Evolutionary conservation across 768 basidiomycete genomes (phyloP), one percentile per base, ranked within the genome.

Genomic region (Hygrophorus pudorinus): DNA sequence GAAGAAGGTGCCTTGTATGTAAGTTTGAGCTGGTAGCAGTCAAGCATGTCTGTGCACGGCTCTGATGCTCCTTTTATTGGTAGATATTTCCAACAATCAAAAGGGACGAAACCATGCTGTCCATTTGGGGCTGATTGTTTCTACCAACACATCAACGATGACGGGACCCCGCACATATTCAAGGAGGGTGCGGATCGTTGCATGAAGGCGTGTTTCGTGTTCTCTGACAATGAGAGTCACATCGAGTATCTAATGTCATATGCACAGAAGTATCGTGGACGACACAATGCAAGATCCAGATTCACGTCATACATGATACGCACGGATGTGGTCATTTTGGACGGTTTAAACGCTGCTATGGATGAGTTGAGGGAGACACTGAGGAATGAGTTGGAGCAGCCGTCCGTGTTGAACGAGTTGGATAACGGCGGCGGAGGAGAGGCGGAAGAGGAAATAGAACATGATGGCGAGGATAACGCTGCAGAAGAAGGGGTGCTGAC

Each of bases 61-160:
- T 30, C 12, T 12, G 5, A 34, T 12, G 17, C 24, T 5, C 34
- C 29, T 11, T 16, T 31, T n/a, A 24, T 17, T 32, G 39, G 20
- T 44, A 85, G 83, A 41, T 78, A 85, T 54, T 87, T 87, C 58
- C 64, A 72, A 47, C 57, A 65, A 34, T 78, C 82, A 3, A 64
- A 64, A 31, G 57, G 59, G 6, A 53, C 54, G 12, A 66, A 64
- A 38, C 78, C 79, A 0, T 72, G 72, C 42, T 90, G 86, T 60
- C 86, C 84, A 0, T 90, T 85, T 51, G 86, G 86, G 34, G 67
- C 68, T 38, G 86, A 89, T 47, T 90, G 86, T 56, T 86, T 90
- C 58, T 90, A 87, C 56, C 72, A 76, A 52, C 86, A 90, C 55
- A 51, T 64, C 39, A 79, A 81, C 18, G 61, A 65, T 0, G 85